Base-by-base conservation (phyloP, 75 land plant species). In the Cupressus sempervirens region DNA sequence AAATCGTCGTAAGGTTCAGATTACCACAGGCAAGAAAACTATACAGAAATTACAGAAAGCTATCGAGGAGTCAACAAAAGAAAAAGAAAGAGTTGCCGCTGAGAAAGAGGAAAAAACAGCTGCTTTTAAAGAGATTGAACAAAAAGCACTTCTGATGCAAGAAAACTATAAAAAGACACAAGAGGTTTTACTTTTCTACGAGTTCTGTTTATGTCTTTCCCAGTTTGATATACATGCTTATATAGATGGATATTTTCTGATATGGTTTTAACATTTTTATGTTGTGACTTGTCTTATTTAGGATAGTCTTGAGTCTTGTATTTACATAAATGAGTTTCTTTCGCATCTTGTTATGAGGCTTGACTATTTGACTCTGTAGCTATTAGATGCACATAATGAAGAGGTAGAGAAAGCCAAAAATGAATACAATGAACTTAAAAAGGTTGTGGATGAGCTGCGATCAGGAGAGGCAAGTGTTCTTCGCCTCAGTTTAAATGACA, bases 1-100 rank as follows among this genome's bases (percentile, higher is more conserved):
- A 84, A 97, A 97, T 83, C 94, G 94, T 26, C 89, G 86, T 72
- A 93, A 94, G 87, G 98, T 97, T 84, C 93, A 90, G 79, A 94
- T 97, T 81, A 90, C 87, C 40, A 92, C 94, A 13, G 93, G 93
- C n/a, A 79, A 93, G 62, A 96, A 94, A 86, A 94, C 89, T 67
- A 82, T 94, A 3, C 90, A 93, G 86, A 97, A 94, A 83, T 88
- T 97, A 73, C 85, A 86, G 14, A 96, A 94, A 81, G 90, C 88
- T 26, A 88, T 96, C 72, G 99, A 92, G 43, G 98, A 95, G 58
- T 87, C 93, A 83, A 93, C 87, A 50, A 89, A 87, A 73, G 98
- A 95, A 84, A 93, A 87, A 83, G 96, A 91, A 73, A 87, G 85
- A 58, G 29, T 87, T 30, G 15, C 62, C 34, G 87, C 88, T 58